Base-by-base conservation (phyloP, 176 grass and related monocot genomes). In the Areca catechu region DNA sequence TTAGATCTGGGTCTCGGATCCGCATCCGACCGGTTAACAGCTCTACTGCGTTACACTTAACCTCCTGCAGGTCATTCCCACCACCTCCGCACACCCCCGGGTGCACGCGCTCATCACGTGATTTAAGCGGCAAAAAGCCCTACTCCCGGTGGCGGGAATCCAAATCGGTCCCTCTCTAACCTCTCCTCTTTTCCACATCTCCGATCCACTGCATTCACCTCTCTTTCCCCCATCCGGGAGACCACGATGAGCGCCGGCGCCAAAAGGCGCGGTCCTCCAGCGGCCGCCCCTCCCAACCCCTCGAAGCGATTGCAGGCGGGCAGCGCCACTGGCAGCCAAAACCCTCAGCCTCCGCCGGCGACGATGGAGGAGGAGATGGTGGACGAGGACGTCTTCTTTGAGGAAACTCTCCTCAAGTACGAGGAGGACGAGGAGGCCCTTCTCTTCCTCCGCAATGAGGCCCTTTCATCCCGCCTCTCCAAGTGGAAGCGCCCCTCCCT, bases 381-480 rank as follows among this genome's bases (percentile, higher is more conserved):
- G 83, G 93, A 97, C 50, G 93, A 91, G 54, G 93, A 97, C 54
- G 72, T 97, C 14, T 97, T 85, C 65, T 78, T 97, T 9, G 93
- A 97, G 16, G 81, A 97, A 29, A 48, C 75, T 20, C 57, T 96
- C 34, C 55, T 95, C 24, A 79, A 56, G 56, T 65, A 75, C 73
- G 71, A 82, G 57, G 87, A 88, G 71, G 92, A 87, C 64, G 86
- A 97, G 70, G 92, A 80, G 30, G 83, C 78, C 19, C 70, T 97
- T 56, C 69, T 86, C 4, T 72, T 88, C 57, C 58, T 85, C 43
- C 77, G 78, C 16, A 69, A 80, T n/a, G 81, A 97, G 80, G 81
- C 83, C 24, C 66, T 88, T 4, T 62, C 83, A 9, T 97, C 83
- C 20, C 80, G 83, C 60, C 83, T 97, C 43, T 67, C 80, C 18